These are phyloP conservation scores for Chlamydomonas sp. DNA, from an alignment of 139 green algal genomes.

Conservation along the genomic window DNA sequence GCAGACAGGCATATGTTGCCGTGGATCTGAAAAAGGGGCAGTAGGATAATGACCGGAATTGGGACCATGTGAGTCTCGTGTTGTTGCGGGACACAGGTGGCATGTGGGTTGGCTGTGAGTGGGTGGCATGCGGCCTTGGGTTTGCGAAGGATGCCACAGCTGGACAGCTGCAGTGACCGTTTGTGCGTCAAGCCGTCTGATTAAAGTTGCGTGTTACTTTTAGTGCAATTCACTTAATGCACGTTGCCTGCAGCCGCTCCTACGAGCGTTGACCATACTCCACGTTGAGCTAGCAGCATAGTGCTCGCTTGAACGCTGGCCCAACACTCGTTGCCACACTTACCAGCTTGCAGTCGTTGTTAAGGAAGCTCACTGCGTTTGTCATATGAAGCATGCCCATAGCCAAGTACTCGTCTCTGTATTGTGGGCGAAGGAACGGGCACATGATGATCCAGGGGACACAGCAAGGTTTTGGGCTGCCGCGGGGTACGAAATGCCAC, in stretches of 20 bases:
- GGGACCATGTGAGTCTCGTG: too few relatives aligned
- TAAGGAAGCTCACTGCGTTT: slow-evolving; percentile 94
- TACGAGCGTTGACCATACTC: too few relatives aligned
- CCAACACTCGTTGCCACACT: slow-evolving; percentile 10
- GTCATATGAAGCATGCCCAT: slow-evolving; percentile 92
- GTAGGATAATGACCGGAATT: background rate
- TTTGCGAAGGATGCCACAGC: background rate
- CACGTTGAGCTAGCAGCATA: too few relatives aligned
- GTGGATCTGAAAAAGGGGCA: slow-evolving; percentile 78
- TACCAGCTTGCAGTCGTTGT: slow-evolving; percentile 95
- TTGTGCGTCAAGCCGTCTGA: too few relatives aligned
- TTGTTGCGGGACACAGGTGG: background rate
- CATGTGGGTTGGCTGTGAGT: background rate
- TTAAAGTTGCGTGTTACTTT: too few relatives aligned
- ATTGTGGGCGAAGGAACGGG: background rate
- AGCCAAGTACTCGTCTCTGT: slow-evolving; percentile 88
- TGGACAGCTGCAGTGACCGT: background rate
- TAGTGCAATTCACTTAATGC: background rate
- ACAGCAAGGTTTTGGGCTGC: too few relatives aligned
- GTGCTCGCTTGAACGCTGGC: background rate
- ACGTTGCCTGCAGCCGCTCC: background rate
- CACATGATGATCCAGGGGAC: background rate
- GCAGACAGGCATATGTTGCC: slow-evolving; percentile 87
- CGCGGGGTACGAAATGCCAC: background rate
- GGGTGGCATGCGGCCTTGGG: background rate